Percentiles rank a stretch among this genome's conserved stretches.
Evolutionary conservation across 2,329 filamentous ascomycete species (phyloP).

Genomic region (Neurospora sp.): DNA sequence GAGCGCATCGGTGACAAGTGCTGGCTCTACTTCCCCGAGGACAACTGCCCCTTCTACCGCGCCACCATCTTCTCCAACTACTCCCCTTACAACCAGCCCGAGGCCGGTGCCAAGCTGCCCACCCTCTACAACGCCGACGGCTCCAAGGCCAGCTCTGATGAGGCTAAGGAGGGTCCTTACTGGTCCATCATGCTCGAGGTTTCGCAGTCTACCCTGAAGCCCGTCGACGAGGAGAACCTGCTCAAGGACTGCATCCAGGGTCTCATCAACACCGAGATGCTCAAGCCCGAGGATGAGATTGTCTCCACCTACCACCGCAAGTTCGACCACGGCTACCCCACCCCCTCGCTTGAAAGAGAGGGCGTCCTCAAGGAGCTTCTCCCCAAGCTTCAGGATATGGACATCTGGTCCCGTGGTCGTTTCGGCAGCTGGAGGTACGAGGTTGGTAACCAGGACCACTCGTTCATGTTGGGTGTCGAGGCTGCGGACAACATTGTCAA

Average conservation of each 20-base stretch:
- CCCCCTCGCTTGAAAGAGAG: constrained; percentile 88
- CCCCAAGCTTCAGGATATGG: constrained; percentile 81
- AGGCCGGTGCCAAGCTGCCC: constrained; percentile 70
- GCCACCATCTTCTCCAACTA: constrained; percentile 99
- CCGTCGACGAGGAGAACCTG: constrained; percentile 75
- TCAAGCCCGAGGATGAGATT: constrained; percentile 83
- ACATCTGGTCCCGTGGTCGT: constrained; percentile 89
- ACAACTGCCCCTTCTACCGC: constrained; percentile 98
- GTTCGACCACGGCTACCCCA: constrained; percentile 98
- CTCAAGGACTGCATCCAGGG: constrained; percentile 90
- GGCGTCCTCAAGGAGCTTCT: constrained; percentile 87
- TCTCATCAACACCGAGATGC: constrained; percentile 95
- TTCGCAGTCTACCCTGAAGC: constrained; percentile 92
- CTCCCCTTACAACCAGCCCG: constrained; percentile 94
- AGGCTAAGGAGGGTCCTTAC: constrained; percentile 82
- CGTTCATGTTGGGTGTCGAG: constrained; percentile 94
- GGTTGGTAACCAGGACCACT: constrained; percentile 91
- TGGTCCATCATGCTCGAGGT: constrained; percentile 99
- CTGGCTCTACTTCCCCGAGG: constrained; percentile 99
- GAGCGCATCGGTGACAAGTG: constrained; percentile 99
- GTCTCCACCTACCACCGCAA: constrained; percentile 96
- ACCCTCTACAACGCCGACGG: constrained; percentile 81
- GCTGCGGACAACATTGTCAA: constrained; percentile 84
- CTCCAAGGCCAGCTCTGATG: constrained; percentile 61
- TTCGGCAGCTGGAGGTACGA: constrained; percentile 99